Conservation (phyloP, 306 rosid species). For the Prunus campanulata region DNA sequence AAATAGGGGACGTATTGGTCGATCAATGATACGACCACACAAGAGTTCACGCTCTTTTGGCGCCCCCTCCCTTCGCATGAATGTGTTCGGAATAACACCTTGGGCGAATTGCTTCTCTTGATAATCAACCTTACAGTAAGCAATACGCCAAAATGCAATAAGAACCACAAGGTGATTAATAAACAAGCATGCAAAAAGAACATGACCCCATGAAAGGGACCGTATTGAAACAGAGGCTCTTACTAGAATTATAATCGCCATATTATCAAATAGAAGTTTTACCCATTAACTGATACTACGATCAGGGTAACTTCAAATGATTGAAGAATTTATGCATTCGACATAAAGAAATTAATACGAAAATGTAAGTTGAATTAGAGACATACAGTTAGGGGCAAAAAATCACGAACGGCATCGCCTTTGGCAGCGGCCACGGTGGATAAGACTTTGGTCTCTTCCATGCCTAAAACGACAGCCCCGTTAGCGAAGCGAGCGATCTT, state of each 20-base stretch:
- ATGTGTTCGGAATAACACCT: conserved; percentile 78
- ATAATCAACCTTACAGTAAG: conserved; percentile 76
- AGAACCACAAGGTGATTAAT: neutral
- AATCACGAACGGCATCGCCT: conserved; percentile 66
- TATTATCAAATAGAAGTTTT: no score
- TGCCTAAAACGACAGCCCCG: conserved; percentile 70
- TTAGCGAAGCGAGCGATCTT: conserved; percentile 88
- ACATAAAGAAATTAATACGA: neutral
- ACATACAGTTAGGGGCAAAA: conserved; percentile 88
- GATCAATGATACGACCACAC: conserved; percentile 83
- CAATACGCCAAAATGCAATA: conserved; percentile 2
- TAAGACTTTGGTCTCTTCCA: conserved; percentile 71
- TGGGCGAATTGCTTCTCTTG: conserved; percentile 92
- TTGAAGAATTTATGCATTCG: neutral
- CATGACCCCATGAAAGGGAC: no score
- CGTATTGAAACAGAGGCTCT: no score
- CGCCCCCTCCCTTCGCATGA: conserved; percentile 90
- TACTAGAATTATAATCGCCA: neutral
- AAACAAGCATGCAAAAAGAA: neutral
- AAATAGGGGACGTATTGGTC: conserved; percentile 91
- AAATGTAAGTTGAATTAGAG: neutral
- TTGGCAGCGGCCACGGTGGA: conserved; percentile 68
- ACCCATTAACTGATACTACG: neutral
- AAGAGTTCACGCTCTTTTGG: conserved; percentile 93
- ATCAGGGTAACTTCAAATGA: neutral